Percentiles rank a stretch among this genome's conserved stretches.
Evolutionary conservation across 2,329 filamentous ascomycete genomes (phyloP).

Genomic region (Epichloe festucae): DNA sequence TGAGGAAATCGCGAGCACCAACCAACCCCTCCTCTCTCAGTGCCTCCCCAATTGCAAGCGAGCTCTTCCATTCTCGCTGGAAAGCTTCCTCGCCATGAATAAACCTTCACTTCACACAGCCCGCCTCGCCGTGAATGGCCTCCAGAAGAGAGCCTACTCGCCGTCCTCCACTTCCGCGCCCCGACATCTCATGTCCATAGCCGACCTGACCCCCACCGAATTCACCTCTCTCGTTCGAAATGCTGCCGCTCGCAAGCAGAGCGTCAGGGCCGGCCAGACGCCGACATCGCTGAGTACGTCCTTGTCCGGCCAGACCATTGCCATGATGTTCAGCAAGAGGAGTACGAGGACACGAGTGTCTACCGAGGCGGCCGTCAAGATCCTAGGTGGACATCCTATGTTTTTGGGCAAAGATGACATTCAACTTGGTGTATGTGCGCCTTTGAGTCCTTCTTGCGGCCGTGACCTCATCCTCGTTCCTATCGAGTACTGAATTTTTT

Average conservation of each 20-base stretch:
- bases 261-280: conserved; percentile 52
- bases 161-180: conserved; percentile 30
- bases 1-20: too few species aligned
- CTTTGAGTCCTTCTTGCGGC: background rate
- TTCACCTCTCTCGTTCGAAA: conserved; percentile 72
- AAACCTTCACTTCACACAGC: conserved; percentile 19
- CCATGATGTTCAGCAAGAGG: conserved; percentile 94
- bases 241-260: conserved; percentile 62
- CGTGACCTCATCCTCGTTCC: background rate
- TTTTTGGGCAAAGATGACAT: conserved; percentile 94
- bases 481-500: background rate
- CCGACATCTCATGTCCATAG: conserved; percentile 84
- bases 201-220: conserved; percentile 69
- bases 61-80: background rate
- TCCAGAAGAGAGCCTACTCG: conserved; percentile 32
- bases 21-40: too few species aligned
- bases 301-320: conserved; percentile 67
- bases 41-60: background rate
- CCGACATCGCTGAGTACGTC: conserved; percentile 46
- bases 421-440: conserved; percentile 62
- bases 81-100: conserved; percentile 15
- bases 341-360: conserved; percentile 89
- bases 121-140: conserved; percentile 20
- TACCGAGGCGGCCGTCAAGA: conserved; percentile 79
- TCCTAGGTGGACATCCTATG: conserved; percentile 88